phyloP scores from a whole-genome alignment of 352 stramenopile species.

The Globisporangium heterothallicum region DNA sequence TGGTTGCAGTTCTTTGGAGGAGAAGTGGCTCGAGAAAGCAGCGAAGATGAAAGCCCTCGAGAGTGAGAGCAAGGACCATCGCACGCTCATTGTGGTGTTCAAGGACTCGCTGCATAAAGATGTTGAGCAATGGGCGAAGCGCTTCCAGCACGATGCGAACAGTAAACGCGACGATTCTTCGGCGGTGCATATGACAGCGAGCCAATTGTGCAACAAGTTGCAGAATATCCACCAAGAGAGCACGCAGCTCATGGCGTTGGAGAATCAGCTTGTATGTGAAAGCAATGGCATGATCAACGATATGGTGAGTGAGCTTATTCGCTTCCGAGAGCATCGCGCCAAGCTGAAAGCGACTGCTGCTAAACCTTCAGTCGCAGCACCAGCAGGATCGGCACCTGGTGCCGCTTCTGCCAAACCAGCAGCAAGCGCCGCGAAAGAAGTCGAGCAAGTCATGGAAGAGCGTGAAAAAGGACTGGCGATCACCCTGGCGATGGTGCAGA shows the following conservation, averaged over 20 bases:
- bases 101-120: constrained; percentile 79
- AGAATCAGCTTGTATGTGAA: constrained; percentile 57
- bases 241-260: constrained; percentile 54
- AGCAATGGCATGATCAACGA: constrained; percentile 63
- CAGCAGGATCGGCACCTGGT: no score
- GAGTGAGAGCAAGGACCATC: constrained; percentile 68
- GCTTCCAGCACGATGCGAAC: constrained; percentile 18
- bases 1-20: constrained; percentile 23
- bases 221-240: constrained; percentile 78
- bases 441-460: constrained; percentile 66
- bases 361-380: not conserved
- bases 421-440: constrained; percentile 35
- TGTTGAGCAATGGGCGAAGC: constrained; percentile 63
- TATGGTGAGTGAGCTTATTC: constrained; percentile 56
- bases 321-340: constrained; percentile 43
- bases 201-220: constrained; percentile 73
- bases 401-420: not conserved
- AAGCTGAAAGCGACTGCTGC: constrained; percentile 28
- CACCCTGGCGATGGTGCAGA: constrained; percentile 59
- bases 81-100: constrained; percentile 79
- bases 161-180: constrained; percentile 55
- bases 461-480: constrained; percentile 75
- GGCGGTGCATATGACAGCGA: constrained; percentile 71
- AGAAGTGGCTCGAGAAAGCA: constrained; percentile 52
- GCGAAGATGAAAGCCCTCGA: constrained; percentile 62